Evolutionary conservation across 257 asterid genomes (phyloP).

Genomic region (Phtheirospermum japonicum): DNA sequence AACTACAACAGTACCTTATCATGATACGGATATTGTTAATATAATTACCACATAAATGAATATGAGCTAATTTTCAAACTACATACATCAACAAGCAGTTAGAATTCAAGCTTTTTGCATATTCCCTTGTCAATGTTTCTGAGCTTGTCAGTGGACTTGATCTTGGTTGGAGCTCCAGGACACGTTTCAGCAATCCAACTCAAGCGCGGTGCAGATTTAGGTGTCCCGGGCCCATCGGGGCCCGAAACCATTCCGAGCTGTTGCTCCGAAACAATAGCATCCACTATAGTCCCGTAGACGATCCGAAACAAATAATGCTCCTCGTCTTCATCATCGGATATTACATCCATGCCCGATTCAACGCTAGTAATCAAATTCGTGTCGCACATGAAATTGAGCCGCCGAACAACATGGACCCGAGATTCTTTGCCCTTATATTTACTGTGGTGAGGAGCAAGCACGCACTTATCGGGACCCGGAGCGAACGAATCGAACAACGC

Average conservation of each 20-base stretch:
- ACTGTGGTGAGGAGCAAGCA: constrained; percentile 44
- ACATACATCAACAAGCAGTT: neutral
- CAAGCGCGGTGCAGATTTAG: constrained; percentile 40
- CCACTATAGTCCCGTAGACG: constrained; percentile 38
- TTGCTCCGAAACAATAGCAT: constrained; percentile 38
- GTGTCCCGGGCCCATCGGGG: constrained; percentile 42
- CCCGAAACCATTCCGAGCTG: constrained; percentile 13
- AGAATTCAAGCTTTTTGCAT: constrained; percentile 62
- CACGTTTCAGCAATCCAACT: constrained; percentile 46
- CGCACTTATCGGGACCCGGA: constrained; percentile 41
- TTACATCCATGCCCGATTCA: constrained; percentile 1
- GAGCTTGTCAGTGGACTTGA: constrained; percentile 32
- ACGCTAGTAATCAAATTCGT: constrained; percentile 11
- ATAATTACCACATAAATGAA: neutral
- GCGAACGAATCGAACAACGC: constrained; percentile 52
- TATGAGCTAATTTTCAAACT: too few relatives aligned
- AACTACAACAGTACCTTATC: neutral
- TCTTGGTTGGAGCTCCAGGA: constrained; percentile 52
- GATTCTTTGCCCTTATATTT: constrained; percentile 33
- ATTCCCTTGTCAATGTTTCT: constrained; percentile 37
- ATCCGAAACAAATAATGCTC: constrained; percentile 33
- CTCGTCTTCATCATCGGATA: constrained; percentile 25
- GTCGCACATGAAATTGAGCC: constrained; percentile 42
- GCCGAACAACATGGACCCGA: constrained; percentile 35
- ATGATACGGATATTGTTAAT: neutral